phyloP scores from a whole-genome alignment of 805 yeast genomes.

The Grigorovia humatica region DNA sequence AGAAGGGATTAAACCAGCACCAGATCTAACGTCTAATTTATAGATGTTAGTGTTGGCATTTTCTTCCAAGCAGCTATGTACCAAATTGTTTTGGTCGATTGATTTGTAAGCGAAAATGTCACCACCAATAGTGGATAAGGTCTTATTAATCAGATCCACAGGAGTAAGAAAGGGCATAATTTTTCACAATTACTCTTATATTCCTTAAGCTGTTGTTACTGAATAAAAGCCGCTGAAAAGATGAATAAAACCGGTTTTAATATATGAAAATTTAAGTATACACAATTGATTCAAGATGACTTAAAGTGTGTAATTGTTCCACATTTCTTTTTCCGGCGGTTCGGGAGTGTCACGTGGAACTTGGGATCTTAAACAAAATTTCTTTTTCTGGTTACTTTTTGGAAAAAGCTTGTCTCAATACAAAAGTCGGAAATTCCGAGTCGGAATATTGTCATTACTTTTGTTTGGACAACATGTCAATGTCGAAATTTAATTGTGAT shows the following conservation, averaged over 20 bases:
- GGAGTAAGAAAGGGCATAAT: conserved; percentile 50
- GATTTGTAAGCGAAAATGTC: conserved; percentile 63
- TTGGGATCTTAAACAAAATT: no score
- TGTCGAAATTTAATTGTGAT: no score
- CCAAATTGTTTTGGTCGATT: conserved; percentile 46
- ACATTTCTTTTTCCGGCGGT: neutral
- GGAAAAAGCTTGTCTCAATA: no score
- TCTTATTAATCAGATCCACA: conserved; percentile 39
- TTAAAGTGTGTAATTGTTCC: neutral
- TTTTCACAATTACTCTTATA: conserved; percentile 17
- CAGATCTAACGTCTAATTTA: conserved; percentile 62
- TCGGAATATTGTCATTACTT: no score
- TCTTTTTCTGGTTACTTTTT: no score
- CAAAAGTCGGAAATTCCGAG: no score
- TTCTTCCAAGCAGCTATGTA: conserved; percentile 32
- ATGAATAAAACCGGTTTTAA: neutral
- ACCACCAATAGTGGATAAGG: conserved; percentile 40
- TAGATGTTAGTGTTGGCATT: conserved; percentile 13
- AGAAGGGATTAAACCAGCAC: conserved; percentile 69
- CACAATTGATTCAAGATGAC: neutral
- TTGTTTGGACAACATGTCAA: no score
- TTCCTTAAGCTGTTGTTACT: no score
- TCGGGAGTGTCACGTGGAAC: neutral
- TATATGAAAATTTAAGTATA: neutral
- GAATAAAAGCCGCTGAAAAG: no score